Evolutionary conservation across 2,329 filamentous ascomycete species (phyloP).

Genomic region (Cordyceps sp.): DNA sequence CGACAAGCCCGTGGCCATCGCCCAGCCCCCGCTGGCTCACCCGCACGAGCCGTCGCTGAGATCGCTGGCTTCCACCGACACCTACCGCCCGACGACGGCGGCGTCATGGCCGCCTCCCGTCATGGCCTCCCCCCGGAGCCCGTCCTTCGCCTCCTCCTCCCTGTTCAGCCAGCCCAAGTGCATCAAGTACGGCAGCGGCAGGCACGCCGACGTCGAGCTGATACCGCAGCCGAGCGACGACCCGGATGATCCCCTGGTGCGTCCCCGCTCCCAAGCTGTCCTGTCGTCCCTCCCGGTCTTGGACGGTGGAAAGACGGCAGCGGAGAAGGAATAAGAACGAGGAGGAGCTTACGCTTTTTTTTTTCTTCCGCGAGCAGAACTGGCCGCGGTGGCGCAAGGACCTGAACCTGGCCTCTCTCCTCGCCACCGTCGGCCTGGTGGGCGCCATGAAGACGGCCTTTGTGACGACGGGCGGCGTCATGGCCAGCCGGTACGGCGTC

Average conservation of each 20-base stretch:
- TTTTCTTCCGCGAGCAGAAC: no score
- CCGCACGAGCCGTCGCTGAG: neutral
- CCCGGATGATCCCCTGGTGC: conserved; percentile 35
- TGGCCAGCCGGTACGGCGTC: conserved; percentile 24
- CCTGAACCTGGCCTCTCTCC: conserved; percentile 25
- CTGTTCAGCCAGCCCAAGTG: conserved; percentile 10
- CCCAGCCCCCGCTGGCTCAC: neutral
- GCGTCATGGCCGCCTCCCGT: conserved; percentile 1
- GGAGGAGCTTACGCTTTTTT: no score
- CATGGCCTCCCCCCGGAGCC: conserved; percentile 4
- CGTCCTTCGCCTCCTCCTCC: conserved; percentile 3
- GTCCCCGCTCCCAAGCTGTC: no score
- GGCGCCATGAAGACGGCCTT: conserved; percentile 38
- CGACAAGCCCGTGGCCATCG: neutral
- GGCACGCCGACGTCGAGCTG: conserved; percentile 24
- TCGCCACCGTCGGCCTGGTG: conserved; percentile 27
- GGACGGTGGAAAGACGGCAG: no score
- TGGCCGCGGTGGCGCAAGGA: conserved; percentile 39
- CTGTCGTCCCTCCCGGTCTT: no score
- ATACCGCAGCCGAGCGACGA: conserved; percentile 40
- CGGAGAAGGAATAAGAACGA: no score
- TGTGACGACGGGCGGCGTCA: conserved; percentile 26
- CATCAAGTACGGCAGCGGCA: conserved; percentile 31
- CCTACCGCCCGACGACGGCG: neutral
- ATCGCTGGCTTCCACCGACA: neutral